Base-by-base conservation (phyloP, 2,329 filamentous ascomycete species). In the Colletotrichum tropicicola region DNA sequence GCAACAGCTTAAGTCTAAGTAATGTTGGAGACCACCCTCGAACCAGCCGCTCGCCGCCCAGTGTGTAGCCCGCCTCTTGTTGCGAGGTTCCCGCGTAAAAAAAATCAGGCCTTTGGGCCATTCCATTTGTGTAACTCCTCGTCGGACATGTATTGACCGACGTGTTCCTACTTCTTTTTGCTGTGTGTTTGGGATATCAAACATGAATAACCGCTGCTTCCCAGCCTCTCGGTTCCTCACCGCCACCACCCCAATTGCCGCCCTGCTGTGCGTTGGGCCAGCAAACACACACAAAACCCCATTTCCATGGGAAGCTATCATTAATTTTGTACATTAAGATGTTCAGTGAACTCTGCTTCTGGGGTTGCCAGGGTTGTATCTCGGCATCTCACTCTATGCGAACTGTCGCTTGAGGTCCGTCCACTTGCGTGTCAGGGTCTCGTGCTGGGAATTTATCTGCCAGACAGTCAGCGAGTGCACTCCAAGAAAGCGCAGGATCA, bases 361-460 rank as follows among this genome's bases (percentile, higher is more conserved):
- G 64, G 35, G 21, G 56, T 54, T 35, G 30, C 53, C 65, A 56
- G 57, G 52, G 15, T 43, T 55, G 55, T 58, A 48, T 57, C 30
- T 44, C 56, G 53, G 45, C 44, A 45, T 1, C 10, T 37, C 35
- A 25, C 28, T 49, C 76, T 68, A 85, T 48, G 78, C 80, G 71
- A 89, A 87, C 61, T 88, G 86, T 53, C 82, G 81, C 78, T 85
- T 88, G 68, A 95, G 81, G 71, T 95, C 92, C 53, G 87, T 88
- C 91, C 91, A 94, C 80, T 91, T 93, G 71, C 91, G 88, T 68
- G 84, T 89, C 44, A 95, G 85, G 6, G 87, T 86, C 77, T 95
- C 92, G 72, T 94, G 88, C 68, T 86, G 81, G 27, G 87, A 81
- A 72, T 91, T 92, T 69, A 93, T 87, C 91, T 93, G 72, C n/a